Evolutionary conservation across 305 asterid species (phyloP), one percentile per base, ranked within the genome.

Genomic region (Fraxinus velutina): DNA sequence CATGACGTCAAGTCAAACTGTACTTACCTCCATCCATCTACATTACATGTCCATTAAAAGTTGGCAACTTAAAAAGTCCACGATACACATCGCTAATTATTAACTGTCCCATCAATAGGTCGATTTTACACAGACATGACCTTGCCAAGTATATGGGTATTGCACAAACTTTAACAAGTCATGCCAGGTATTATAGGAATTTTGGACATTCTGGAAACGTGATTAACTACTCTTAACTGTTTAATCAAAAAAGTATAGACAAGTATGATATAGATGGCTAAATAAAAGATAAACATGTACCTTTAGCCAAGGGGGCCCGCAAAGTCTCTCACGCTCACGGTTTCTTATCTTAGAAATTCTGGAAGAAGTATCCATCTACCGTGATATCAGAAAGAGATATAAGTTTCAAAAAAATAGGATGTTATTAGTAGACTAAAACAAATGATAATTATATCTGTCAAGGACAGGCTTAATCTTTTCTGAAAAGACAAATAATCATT

Each of bases 271-370:
- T 30, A 68, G 55, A 47, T 70, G 79, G 52, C 52, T 83, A 85
- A 82, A 75, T 68, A 64, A 76, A 64, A 62, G 75, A 71, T 29
- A 75, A 87, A 82, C 13, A 71, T 80, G 37, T 82, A 96, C 99
- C 97, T 94, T 96, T 76, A 96, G 91, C 99, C 97, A 96, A 86
- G 99, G 97, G 80, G 97, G 92, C 29, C 99, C 99, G 30, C 97
- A 92, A 77, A 96, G 94, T 76, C 98, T 92, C 90, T 93, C 98
- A 27, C 97, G 97, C 81, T 96, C 98, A 83, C 87, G 97, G 84
- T 92, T 96, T 87, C 98, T 92, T 86, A 94, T 91, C 86, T 92
- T 93, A 22, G 98, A 94, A 84, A 96, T 90, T 85, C 95, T 90
- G 79, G 98, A 94, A 80, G 99, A 94, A 29, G 97, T 86, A 87